These are phyloP conservation scores for Trypanosoma boissoni DNA, from an alignment of 208 protist genomes.

Conservation along the genomic window DNA sequence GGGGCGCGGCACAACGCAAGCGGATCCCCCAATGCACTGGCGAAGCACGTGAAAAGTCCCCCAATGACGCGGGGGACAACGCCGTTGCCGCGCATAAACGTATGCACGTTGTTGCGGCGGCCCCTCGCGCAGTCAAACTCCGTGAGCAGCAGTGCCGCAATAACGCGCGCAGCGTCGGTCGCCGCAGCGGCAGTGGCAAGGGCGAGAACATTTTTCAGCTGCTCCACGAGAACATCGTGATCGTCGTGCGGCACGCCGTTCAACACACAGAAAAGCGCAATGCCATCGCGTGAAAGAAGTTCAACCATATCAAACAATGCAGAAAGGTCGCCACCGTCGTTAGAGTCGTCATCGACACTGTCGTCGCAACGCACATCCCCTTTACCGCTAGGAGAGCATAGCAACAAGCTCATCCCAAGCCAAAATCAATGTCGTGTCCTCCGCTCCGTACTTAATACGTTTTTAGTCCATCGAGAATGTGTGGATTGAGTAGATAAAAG, in stretches of 20 bases:
- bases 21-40: slow-evolving; percentile 18
- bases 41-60: slow-evolving; percentile 16
- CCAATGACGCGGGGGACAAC: slow-evolving; percentile 29
- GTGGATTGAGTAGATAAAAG: no score
- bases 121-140: slow-evolving; percentile 44
- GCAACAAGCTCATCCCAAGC: no score
- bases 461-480: no score
- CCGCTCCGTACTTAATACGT: no score
- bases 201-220: slow-evolving; percentile 31
- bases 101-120: slow-evolving; percentile 23
- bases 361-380: background rate
- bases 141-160: slow-evolving; percentile 32
- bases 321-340: background rate
- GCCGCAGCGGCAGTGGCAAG: slow-evolving; percentile 24
- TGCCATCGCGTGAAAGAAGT: slow-evolving; percentile 26
- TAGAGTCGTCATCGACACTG: background rate
- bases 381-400: slow-evolving; percentile 4
- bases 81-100: slow-evolving; percentile 34
- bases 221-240: slow-evolving; percentile 26
- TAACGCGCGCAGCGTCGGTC: slow-evolving; percentile 26
- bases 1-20: slow-evolving; percentile 15
- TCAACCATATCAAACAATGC: slow-evolving; percentile 17
- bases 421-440: no score
- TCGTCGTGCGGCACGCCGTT: slow-evolving; percentile 29
- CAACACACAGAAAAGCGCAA: slow-evolving; percentile 30